Conservation (phyloP, 305 asterid genomes). For the Fraxinus floribunda region DNA sequence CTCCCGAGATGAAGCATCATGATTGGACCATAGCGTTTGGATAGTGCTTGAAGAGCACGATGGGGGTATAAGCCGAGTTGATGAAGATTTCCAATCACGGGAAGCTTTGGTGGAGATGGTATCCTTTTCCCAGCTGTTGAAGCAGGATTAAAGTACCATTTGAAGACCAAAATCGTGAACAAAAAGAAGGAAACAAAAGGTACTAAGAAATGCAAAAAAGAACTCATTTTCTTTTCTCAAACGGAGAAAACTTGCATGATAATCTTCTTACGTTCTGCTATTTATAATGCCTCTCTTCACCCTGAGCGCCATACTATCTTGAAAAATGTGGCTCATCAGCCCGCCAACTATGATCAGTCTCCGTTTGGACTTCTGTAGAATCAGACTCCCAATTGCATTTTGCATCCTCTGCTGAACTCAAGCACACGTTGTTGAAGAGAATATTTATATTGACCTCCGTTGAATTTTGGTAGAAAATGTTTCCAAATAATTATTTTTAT, state of each 20-base stretch:
- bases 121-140: not conserved
- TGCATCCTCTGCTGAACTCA: too few relatives aligned
- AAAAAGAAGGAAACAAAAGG: not conserved
- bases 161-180: not conserved
- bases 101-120: not conserved
- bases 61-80: not conserved
- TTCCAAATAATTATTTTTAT: too few relatives aligned
- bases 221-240: not conserved
- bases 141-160: not conserved
- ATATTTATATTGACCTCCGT: too few relatives aligned
- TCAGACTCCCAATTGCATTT: too few relatives aligned
- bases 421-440: too few relatives aligned
- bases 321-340: too few relatives aligned
- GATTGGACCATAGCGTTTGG: slow-evolving; percentile 14
- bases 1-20: slow-evolving; percentile 20
- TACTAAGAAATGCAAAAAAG: not conserved
- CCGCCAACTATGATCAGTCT: too few relatives aligned
- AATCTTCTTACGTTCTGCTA: not conserved
- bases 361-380: too few relatives aligned
- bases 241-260: not conserved
- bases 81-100: not conserved
- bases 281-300: too few relatives aligned
- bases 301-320: too few relatives aligned
- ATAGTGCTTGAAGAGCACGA: not conserved
- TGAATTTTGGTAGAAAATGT: too few relatives aligned